Evolutionary conservation across 768 basidiomycete genomes (phyloP), one percentile per base, ranked within the genome.

Genomic region (Asterophora parasitica): DNA sequence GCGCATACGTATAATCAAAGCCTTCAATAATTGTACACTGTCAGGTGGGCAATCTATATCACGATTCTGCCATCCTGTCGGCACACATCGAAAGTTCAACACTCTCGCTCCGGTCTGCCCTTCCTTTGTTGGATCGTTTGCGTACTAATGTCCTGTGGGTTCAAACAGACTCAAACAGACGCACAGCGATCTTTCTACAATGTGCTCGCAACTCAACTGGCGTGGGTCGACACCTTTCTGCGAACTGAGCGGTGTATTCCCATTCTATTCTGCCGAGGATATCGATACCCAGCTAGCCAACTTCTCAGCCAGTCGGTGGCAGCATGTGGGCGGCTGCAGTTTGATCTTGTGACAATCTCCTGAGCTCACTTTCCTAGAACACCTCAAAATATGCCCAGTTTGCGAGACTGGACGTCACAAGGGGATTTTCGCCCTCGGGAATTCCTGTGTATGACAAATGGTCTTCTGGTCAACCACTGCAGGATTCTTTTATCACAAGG

Each of bases 51-150:
- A 66, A 62, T 40, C 44, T 63, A 4, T 83, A 81, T 61, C 74
- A 77, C 37, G 67, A 67, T 17, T 82, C 83, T 10, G 80, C 82
- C 10, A 61, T 85, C 37, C 59, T 85, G 13, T 78, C 84, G 1
- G 61, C 79, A 30, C 74, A 81, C 50, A 63, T 85, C 10, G 82
- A 85, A 51, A 76, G 70, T 16, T 68, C 67, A 30, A 85, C 83
- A 3, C 65, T 84, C 23, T 79, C 82, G 2, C 57, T 81, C 41
- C 76, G 84, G 83, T 83, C 53, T 50, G 58, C 23, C 13, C 23
- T 48, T 35, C 16, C 17, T 16, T 54, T 15, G 41, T 26, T 46
- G 17, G n/a, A 31, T 27, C 8, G 6, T 26, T 41, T 31, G 41
- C 19, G n/a, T 35, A 23, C 44, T 45, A 32, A 53, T n/a, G 37